These are phyloP conservation scores for Sparassis latifolia DNA, from an alignment of 1,284 basidiomycete genomes.

Conservation along the genomic window DNA sequence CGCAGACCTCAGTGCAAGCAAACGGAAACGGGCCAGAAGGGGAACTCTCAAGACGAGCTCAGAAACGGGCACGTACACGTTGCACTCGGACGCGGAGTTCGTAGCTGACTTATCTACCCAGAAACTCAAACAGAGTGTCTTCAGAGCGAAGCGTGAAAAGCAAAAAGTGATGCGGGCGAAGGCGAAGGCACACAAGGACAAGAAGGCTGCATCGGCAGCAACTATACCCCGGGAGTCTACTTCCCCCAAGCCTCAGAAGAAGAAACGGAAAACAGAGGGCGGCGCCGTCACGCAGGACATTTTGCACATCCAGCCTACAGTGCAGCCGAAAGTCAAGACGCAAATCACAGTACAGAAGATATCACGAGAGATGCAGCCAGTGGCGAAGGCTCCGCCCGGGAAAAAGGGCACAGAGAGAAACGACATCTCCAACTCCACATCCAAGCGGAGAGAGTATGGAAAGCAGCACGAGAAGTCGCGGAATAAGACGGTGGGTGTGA, in stretches of 20 bases:
- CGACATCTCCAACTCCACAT: too few species aligned
- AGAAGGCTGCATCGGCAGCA: slow-evolving; percentile 6
- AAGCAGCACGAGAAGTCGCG: too few species aligned
- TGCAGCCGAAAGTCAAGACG: too few species aligned
- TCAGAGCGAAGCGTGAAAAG: slow-evolving; percentile 34
- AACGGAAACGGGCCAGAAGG: slow-evolving; percentile 4
- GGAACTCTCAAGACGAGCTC: slow-evolving; percentile 43
- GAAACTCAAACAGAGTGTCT: slow-evolving; percentile 34
- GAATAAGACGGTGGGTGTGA: not conserved
- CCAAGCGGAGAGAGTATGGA: too few species aligned
- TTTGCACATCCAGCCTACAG: too few species aligned
- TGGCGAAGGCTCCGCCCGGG: too few species aligned
- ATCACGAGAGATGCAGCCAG: too few species aligned
- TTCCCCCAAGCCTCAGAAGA: slow-evolving; percentile 20
- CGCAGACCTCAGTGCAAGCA: slow-evolving; percentile 11
- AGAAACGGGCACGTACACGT: slow-evolving; percentile 43
- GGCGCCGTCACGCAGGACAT: not conserved
- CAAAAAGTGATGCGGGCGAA: slow-evolving; percentile 30
- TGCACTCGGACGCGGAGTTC: not conserved
- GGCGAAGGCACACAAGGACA: slow-evolving; percentile 15
- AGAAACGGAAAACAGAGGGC: slow-evolving; percentile 23
- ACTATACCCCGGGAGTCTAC: not conserved
- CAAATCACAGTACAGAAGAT: too few species aligned
- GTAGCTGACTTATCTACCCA: slow-evolving; percentile 17
- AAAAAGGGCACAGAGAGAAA: too few species aligned